Evolutionary conservation across 192 early-diverging fungal genomes (phyloP).

Genomic region (Coemansia reversa): DNA sequence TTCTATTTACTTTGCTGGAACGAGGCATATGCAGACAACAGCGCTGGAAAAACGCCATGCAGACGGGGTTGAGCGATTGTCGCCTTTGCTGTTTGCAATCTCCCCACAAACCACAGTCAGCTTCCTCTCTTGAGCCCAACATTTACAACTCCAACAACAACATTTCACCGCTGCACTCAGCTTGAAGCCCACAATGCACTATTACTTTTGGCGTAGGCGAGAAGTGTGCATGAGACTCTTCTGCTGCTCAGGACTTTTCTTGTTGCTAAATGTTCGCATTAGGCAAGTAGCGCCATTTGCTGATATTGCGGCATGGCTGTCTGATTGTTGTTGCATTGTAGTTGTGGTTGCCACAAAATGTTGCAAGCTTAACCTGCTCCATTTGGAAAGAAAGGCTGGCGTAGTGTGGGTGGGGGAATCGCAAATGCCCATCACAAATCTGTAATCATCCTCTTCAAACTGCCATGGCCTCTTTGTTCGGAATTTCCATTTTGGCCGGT

Average conservation of each 20-base stretch:
- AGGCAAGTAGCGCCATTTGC: not conserved
- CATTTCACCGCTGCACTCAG: not conserved
- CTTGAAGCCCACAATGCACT: not conserved
- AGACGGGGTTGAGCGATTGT: slow-evolving; percentile 2
- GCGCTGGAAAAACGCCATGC: not conserved
- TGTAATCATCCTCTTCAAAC: not conserved
- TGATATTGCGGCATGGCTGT: not conserved
- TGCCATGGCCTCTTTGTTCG: not conserved
- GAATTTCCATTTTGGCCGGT: not conserved
- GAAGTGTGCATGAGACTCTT: not conserved
- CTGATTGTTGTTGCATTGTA: not conserved
- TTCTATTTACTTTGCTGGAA: not conserved
- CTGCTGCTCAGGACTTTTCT: not conserved
- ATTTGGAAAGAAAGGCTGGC: not conserved
- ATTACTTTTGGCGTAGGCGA: not conserved
- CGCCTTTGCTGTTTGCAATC: not conserved
- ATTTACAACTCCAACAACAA: not conserved
- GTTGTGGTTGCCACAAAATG: not conserved
- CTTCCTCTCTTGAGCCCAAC: not conserved
- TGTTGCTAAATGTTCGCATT: not conserved
- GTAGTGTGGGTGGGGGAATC: not conserved
- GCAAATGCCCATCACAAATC: not conserved
- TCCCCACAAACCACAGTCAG: not conserved
- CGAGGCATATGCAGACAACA: not conserved
- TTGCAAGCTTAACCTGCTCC: slow-evolving; percentile 3